These are phyloP conservation scores for Strigomonas culicis DNA, from an alignment of 208 protist genomes.

Conservation along the genomic window DNA sequence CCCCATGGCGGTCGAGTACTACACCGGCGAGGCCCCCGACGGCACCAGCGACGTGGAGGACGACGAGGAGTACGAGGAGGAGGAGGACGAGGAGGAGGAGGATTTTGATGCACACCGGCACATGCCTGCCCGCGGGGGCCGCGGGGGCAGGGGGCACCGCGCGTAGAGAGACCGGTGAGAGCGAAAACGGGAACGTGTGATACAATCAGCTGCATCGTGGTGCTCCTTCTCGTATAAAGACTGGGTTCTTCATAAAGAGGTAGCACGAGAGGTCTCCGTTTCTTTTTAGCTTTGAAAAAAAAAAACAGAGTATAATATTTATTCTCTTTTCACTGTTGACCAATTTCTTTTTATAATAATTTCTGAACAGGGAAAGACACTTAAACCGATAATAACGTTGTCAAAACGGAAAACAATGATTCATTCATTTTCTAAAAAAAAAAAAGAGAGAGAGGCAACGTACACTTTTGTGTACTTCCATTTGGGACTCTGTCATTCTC, in stretches of 20 bases:
- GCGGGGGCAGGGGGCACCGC: neutral
- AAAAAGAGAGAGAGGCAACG: neutral
- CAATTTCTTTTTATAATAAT: neutral
- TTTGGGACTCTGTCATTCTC: too few relatives aligned
- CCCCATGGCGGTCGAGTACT: conserved; percentile 74
- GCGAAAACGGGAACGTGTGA: too few relatives aligned
- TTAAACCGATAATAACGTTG: neutral
- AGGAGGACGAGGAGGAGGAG: conserved; percentile 76
- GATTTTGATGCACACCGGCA: conserved; percentile 17
- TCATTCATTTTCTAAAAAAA: neutral
- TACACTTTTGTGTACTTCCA: too few relatives aligned
- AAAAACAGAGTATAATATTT: neutral
- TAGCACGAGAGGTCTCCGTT: neutral
- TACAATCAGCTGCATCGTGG: too few relatives aligned
- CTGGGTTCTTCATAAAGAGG: too few relatives aligned
- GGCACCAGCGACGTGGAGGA: conserved; percentile 64
- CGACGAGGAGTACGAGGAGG: conserved; percentile 66
- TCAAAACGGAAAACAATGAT: conserved; percentile 1
- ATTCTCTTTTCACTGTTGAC: too few relatives aligned
- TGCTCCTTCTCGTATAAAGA: too few relatives aligned
- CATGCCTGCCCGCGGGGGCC: neutral
- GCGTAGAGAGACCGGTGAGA: too few relatives aligned
- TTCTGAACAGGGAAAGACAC: too few relatives aligned
- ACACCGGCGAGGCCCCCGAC: conserved; percentile 85
- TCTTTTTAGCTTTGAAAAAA: conserved; percentile 1